Percentiles rank a stretch among this genome's conserved stretches.
phyloP scores from a whole-genome alignment of 768 basidiomycete genomes.

The Cystobasidium onofrii region DNA sequence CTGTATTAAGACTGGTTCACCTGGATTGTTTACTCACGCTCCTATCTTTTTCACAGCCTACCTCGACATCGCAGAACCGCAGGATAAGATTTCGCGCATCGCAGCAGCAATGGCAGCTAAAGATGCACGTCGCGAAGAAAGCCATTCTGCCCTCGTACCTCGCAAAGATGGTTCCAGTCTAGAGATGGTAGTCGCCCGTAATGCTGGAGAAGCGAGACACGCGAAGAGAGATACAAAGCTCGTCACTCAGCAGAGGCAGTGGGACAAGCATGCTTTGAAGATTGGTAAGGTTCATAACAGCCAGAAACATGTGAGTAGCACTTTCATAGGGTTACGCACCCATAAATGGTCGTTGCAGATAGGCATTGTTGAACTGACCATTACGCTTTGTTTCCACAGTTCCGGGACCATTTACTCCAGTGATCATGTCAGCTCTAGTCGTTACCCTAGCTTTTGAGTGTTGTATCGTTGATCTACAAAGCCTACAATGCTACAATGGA shows the following conservation, averaged over 20 bases:
- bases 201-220: conserved; percentile 88
- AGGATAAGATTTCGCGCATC: conserved; percentile 35
- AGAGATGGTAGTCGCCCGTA: conserved; percentile 78
- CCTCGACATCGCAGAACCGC: conserved; percentile 33
- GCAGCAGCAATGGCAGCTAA: conserved; percentile 32
- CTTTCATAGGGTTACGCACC: background rate
- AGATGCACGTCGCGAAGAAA: conserved; percentile 54
- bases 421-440: background rate
- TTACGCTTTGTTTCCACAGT: background rate
- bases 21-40: too few relatives aligned
- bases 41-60: conserved; percentile 12
- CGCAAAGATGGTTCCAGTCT: conserved; percentile 69
- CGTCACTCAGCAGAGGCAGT: conserved; percentile 67
- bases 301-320: conserved; percentile 60
- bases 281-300: conserved; percentile 69
- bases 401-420: conserved; percentile 7
- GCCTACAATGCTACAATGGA: too few relatives aligned
- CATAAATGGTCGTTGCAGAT: too few relatives aligned
- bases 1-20: too few relatives aligned
- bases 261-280: conserved; percentile 75
- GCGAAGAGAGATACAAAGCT: conserved; percentile 78
- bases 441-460: background rate
- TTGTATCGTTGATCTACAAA: too few relatives aligned
- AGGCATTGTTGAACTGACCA: too few relatives aligned
- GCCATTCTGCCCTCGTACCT: conserved; percentile 64